phyloP scores from a whole-genome alignment of 2,329 filamentous ascomycete genomes.

The Sporothrix luriei region DNA sequence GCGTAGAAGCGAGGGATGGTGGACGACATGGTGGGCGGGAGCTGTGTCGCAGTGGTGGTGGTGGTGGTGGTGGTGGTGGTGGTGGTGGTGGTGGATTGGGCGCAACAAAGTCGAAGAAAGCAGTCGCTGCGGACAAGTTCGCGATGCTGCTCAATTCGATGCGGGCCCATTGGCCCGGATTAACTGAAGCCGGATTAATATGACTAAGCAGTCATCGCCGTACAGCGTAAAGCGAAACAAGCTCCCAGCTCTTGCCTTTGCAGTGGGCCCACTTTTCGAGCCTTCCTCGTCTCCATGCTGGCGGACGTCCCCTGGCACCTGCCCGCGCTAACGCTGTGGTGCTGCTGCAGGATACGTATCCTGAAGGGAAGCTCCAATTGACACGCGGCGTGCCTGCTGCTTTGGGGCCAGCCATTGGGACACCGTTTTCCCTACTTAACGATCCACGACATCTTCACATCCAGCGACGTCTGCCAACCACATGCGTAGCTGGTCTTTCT shows the following conservation, averaged over 20 bases:
- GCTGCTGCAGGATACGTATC: slow-evolving; percentile 34
- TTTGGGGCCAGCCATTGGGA: slow-evolving; percentile 11
- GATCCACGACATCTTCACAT: not conserved
- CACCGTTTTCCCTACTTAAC: slow-evolving; percentile 36
- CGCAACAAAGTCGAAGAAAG: not conserved
- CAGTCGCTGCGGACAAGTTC: not conserved
- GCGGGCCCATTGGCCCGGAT: slow-evolving; percentile 25
- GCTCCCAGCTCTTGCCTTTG: not conserved
- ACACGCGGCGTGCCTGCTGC: slow-evolving; percentile 25
- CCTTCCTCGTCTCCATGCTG: not conserved
- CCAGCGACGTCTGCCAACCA: not conserved
- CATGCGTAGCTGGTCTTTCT: not conserved
- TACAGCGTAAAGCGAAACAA: no score
- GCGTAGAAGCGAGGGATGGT: slow-evolving; percentile 78
- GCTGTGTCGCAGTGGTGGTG: slow-evolving; percentile 3
- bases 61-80: not conserved
- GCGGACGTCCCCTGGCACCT: not conserved
- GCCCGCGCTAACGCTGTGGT: slow-evolving; percentile 19
- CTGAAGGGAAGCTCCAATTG: slow-evolving; percentile 32
- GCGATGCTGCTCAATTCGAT: slow-evolving; percentile 8
- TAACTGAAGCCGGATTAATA: slow-evolving; percentile 26
- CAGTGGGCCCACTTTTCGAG: slow-evolving; percentile 1
- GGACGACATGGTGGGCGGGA: slow-evolving; percentile 57
- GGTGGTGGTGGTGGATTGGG: no score
- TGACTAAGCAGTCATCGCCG: not conserved